Base-by-base conservation (phyloP, 2,329 filamentous ascomycete genomes). In the Gaeumannomyces tritici region DNA sequence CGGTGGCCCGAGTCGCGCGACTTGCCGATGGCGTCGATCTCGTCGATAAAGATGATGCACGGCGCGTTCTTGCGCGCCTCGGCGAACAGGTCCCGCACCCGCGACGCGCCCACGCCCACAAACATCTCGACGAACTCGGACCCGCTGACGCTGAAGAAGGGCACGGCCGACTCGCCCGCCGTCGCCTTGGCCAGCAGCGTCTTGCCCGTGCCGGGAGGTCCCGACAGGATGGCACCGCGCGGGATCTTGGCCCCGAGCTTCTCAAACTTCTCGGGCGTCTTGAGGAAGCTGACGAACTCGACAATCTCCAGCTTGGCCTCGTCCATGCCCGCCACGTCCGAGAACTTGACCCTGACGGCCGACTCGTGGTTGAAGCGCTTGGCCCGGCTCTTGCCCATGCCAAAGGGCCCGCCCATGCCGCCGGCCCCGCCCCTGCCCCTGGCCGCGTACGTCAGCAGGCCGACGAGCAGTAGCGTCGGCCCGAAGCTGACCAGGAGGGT, bases 41-140 rank as follows among this genome's bases (percentile, higher is more conserved):
- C 95, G 73, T 99, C 95, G 68, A 99, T 98, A 80, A 99, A 99
- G 75, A 99, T 96, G 76, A 99, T 99, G 77, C 95, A 99, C 4
- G 95, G 95, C 0, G 95, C 90, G 76, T 91, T 96, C 81, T 98
- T 98, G 63, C 95, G 87, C 24, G 95, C 95, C 69, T 91, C 96
- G 63, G 91, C 88, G 71, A 99, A 99, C 61, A 99, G 79, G 75
- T 99, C 95, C 69, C 95, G 87, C 60, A 99, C 95, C 76, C 95
- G 86, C 33, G 93, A 98, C 26, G 95, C 91, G 75, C 95, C 95
- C 64, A 99, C 95, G 85, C 95, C 95, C 61, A 99, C 95, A 73
- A 99, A 99, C 93, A 99, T 99, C 78, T 99, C 95, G 35, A 99
- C 93, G 72, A 99, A 99, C 74, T 99, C 95, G 59, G 95, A 99